phyloP scores from a whole-genome alignment of 257 asterid species.

The Cordia subcordata region DNA sequence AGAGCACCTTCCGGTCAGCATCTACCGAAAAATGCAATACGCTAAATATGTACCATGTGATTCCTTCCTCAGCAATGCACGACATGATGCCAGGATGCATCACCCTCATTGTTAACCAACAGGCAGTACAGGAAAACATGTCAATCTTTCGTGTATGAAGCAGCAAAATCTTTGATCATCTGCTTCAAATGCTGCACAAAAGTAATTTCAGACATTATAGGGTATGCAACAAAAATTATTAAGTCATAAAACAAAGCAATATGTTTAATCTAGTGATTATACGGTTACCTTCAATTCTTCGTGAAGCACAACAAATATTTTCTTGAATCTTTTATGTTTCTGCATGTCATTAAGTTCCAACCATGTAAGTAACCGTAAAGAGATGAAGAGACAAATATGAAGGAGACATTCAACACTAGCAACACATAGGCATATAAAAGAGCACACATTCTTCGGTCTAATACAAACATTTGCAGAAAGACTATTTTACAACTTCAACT shows the following conservation, averaged over 20 bases:
- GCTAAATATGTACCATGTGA: slow-evolving; percentile 4
- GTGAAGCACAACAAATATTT: slow-evolving; percentile 66
- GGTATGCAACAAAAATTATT: background rate
- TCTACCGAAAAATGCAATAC: background rate
- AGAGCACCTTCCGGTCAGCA: background rate
- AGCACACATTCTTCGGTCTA: no score
- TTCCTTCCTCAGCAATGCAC: background rate
- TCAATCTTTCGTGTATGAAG: slow-evolving; percentile 43
- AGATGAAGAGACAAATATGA: slow-evolving; percentile 7
- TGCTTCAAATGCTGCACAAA: slow-evolving; percentile 70
- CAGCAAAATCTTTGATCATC: slow-evolving; percentile 65
- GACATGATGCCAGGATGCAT: background rate
- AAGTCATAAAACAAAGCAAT: slow-evolving; percentile 11
- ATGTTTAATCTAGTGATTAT: slow-evolving; percentile 1
- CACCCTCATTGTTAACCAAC: background rate
- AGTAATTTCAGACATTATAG: slow-evolving; percentile 9
- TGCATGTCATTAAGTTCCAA: slow-evolving; percentile 36
- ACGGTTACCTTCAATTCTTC: slow-evolving; percentile 68
- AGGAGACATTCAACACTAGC: no score
- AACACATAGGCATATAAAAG: no score
- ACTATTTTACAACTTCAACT: no score
- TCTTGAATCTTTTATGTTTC: slow-evolving; percentile 74
- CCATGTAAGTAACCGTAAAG: slow-evolving; percentile 13
- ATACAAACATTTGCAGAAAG: background rate
- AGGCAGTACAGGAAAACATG: slow-evolving; percentile 4